A percentile compares a stretch with the other conserved stretches of the same genome.
These are phyloP conservation scores for Brasenia schreberi DNA, from an alignment of 164 flowering plant species.

Conservation along the genomic window DNA sequence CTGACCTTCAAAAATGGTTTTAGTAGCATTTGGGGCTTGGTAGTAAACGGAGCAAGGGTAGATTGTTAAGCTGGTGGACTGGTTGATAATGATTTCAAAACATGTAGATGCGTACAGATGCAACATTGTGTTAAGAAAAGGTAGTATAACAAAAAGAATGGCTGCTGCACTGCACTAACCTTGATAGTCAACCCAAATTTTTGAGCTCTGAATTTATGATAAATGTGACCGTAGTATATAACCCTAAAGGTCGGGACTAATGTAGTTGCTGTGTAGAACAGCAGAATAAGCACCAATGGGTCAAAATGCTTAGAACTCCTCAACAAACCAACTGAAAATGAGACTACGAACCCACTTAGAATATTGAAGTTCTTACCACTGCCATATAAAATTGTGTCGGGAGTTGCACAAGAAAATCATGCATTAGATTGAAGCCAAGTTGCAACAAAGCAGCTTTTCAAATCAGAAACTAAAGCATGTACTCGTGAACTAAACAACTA, in stretches of 20 bases:
- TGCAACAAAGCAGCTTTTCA: too few relatives aligned
- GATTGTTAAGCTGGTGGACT: not conserved
- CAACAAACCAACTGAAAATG: too few relatives aligned
- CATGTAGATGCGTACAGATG: too few relatives aligned
- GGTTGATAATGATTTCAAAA: too few relatives aligned
- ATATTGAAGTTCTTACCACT: conserved; percentile 28
- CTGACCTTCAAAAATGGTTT: too few relatives aligned
- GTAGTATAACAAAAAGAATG: not conserved
- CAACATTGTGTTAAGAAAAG: too few relatives aligned
- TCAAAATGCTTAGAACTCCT: not conserved
- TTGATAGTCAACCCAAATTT: conserved; percentile 6
- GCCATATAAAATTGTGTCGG: conserved; percentile 76
- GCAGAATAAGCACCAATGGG: conserved; percentile 11
- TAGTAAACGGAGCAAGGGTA: not conserved
- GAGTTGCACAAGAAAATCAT: conserved; percentile 41
- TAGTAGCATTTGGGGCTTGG: too few relatives aligned
- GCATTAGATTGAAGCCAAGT: conserved; percentile 1
- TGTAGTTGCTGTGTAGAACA: conserved; percentile 50
- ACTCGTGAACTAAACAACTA: too few relatives aligned
- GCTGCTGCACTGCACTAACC: conserved; percentile 8
- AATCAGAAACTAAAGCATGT: too few relatives aligned
- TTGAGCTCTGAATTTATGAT: conserved; percentile 24
- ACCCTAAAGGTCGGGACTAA: conserved; percentile 27
- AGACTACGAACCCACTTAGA: not conserved
- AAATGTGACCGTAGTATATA: conserved; percentile 49